A percentile compares a stretch with the other conserved stretches of the same genome.
Evolutionary conservation across 2,329 filamentous ascomycete genomes (phyloP).

Genomic region (Hansfordia pulvinata): DNA sequence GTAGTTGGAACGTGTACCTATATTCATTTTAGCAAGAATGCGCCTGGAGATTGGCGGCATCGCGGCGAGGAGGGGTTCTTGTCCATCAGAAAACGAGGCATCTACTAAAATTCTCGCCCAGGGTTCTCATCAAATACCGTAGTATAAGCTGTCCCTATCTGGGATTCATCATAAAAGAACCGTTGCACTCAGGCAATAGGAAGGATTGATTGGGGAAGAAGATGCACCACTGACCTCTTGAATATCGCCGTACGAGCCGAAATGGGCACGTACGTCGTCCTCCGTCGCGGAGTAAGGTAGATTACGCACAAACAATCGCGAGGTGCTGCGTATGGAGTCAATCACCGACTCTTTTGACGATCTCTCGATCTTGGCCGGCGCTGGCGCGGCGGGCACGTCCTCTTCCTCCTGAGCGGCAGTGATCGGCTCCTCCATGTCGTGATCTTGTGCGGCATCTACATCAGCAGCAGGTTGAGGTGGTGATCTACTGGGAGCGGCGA

Average conservation of each 20-base stretch:
- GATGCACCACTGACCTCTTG: conserved; percentile 63
- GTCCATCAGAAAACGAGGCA: conserved; percentile 93
- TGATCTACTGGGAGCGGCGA: neutral
- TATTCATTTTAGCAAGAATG: conserved; percentile 25
- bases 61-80: conserved; percentile 26
- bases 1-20: conserved; percentile 82
- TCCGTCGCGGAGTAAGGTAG: conserved; percentile 69
- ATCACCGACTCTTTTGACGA: conserved; percentile 28
- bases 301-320: conserved; percentile 79
- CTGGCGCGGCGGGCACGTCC: conserved; percentile 17
- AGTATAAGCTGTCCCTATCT: conserved; percentile 99
- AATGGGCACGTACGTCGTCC: conserved; percentile 60
- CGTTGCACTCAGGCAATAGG: conserved; percentile 4
- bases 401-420: conserved; percentile 6
- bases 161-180: conserved; percentile 74
- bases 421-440: conserved; percentile 3
- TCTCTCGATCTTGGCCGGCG: no score
- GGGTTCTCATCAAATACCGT: conserved; percentile 72
- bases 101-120: conserved; percentile 99
- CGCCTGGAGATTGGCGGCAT: conserved; percentile 7
- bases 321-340: conserved; percentile 55
- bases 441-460: conserved; percentile 7
- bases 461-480: neutral
- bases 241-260: conserved; percentile 59
- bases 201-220: conserved; percentile 7